These are phyloP conservation scores for Rhodotorula sp. DNA, from an alignment of 1,284 basidiomycete species.

Conservation along the genomic window DNA sequence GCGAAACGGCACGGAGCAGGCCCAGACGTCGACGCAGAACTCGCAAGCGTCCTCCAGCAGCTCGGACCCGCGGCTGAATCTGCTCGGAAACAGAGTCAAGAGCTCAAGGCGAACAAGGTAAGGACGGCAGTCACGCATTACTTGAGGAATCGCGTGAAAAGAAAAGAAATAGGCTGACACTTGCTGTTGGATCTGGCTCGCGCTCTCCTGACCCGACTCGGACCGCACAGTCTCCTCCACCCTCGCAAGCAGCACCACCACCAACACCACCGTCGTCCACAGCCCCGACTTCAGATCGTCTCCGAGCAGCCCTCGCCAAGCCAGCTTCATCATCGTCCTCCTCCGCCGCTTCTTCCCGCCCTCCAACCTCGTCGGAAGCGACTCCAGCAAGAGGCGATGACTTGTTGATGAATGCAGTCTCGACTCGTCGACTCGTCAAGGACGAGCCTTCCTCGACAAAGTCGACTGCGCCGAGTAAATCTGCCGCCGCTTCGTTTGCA, in stretches of 20 bases:
- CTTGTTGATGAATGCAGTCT: slow-evolving; percentile 21
- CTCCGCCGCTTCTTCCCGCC: neutral
- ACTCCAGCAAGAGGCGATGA: neutral
- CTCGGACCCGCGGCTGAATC: neutral
- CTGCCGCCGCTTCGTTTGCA: slow-evolving; percentile 3
- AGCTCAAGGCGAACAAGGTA: neutral
- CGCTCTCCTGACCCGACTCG: too few species aligned
- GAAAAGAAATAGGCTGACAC: neutral
- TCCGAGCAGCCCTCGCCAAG: slow-evolving; percentile 17
- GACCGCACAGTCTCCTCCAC: neutral
- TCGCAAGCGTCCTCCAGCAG: neutral
- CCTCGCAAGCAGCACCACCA: neutral
- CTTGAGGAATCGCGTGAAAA: neutral
- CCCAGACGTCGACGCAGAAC: slow-evolving; percentile 12
- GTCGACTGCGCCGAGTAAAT: neutral
- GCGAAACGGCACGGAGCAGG: slow-evolving; percentile 24
- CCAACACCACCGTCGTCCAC: neutral
- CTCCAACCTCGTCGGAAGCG: neutral
- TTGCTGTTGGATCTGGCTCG: too few species aligned
- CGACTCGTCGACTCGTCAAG: slow-evolving; percentile 16
- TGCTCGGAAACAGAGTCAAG: too few species aligned
- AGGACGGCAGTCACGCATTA: neutral
- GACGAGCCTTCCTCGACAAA: neutral
- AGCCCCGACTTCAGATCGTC: slow-evolving; percentile 14
- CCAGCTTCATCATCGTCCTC: neutral